Conservation (phyloP, 176 grass and related monocot species). For the Stipa capillata region DNA sequence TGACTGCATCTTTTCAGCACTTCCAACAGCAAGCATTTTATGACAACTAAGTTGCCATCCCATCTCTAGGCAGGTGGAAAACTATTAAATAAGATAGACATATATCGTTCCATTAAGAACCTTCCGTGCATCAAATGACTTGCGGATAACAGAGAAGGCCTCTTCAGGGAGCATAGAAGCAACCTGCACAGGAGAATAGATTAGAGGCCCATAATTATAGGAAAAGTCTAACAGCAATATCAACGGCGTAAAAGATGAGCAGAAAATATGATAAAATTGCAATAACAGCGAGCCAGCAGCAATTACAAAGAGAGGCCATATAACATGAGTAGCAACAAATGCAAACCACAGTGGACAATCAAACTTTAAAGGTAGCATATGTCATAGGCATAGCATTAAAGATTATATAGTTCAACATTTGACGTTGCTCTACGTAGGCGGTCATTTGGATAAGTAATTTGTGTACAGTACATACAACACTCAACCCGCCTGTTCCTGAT, state of each 20-base stretch:
- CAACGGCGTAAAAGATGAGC: not conserved
- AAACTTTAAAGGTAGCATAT: not conserved
- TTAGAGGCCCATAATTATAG: not conserved
- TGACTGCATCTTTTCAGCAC: not conserved
- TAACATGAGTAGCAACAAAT: not conserved
- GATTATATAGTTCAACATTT: not conserved
- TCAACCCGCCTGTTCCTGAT: not conserved
- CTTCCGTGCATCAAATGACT: slow-evolving; percentile 98
- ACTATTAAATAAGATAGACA: slow-evolving; percentile 20
- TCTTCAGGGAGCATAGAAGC: slow-evolving; percentile 84
- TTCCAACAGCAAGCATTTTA: slow-evolving; percentile 5
- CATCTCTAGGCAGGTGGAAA: not conserved
- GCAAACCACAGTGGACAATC: not conserved
- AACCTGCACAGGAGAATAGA: slow-evolving; percentile 40
- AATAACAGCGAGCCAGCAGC: not conserved
- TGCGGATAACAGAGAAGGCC: slow-evolving; percentile 74
- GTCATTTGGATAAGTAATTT: not conserved
- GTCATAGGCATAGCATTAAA: not conserved
- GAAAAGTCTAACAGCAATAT: not conserved
- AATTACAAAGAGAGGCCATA: not conserved
- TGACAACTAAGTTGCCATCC: not conserved
- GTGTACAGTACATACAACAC: not conserved
- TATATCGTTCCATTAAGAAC: slow-evolving; percentile 29
- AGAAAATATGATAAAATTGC: not conserved
- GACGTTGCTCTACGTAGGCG: not conserved